These are phyloP conservation scores for Thymus mandschuricus DNA, from an alignment of 257 asterid species.

Conservation along the genomic window DNA sequence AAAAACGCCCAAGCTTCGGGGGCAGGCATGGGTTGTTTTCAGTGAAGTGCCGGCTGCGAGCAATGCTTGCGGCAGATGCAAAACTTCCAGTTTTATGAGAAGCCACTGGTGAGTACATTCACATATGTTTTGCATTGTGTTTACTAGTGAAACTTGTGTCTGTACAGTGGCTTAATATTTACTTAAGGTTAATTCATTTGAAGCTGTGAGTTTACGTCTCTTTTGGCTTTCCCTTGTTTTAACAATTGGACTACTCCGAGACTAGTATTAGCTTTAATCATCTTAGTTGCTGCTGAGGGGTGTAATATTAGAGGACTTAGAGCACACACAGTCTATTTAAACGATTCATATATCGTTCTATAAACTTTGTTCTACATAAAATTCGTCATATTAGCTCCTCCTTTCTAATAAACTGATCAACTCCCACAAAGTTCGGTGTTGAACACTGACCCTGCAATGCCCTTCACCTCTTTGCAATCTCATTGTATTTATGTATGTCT, in stretches of 20 bases:
- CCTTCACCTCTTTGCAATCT: not conserved
- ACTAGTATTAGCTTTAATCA: not conserved
- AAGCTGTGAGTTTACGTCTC: not conserved
- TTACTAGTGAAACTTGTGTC: conserved; percentile 6
- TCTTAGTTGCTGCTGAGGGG: not conserved
- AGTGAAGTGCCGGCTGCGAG: conserved; percentile 97
- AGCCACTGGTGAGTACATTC: conserved; percentile 79
- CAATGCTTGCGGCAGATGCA: conserved; percentile 98
- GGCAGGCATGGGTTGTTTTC: conserved; percentile 98
- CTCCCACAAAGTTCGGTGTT: not conserved
- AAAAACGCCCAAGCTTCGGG: conserved; percentile 92
- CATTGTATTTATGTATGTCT: not conserved
- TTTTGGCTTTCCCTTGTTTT: not conserved
- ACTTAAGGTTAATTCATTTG: not conserved
- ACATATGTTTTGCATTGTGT: conserved; percentile 19
- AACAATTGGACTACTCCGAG: not conserved
- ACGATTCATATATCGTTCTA: not conserved
- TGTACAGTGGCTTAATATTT: conserved; percentile 17
- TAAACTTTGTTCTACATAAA: not conserved
- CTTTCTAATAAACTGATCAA: not conserved
- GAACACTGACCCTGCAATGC: not conserved
- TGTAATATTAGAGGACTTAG: not conserved
- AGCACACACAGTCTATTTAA: not conserved
- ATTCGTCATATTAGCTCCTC: not conserved
- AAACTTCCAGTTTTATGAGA: conserved; percentile 89